Conservation (phyloP, 1,284 basidiomycete species). For the Salmacisia buchloeana region DNA sequence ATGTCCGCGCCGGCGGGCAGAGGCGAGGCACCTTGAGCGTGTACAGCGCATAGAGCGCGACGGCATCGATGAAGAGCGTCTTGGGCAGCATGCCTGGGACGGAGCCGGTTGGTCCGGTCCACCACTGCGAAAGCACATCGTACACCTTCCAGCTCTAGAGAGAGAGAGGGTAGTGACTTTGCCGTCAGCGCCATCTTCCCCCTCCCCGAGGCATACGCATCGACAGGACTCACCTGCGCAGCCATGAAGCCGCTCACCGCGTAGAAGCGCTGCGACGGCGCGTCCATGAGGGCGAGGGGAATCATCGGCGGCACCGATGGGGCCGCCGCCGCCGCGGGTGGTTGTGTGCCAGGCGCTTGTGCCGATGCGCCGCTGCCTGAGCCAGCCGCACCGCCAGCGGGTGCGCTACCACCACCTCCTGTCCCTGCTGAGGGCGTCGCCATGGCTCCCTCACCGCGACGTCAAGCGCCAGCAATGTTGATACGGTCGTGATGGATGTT, state of each 20-base stretch:
- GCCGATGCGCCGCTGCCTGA: no score
- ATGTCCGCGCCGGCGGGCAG: neutral
- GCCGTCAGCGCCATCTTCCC: conserved; percentile 11
- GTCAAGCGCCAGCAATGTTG: no score
- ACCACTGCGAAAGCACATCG: neutral
- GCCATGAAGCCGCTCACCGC: conserved; percentile 54
- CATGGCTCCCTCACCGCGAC: no score
- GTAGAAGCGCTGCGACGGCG: conserved; percentile 58
- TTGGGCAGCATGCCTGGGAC: conserved; percentile 10
- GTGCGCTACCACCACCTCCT: no score
- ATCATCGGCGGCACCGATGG: conserved; percentile 36
- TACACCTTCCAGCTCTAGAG: conserved; percentile 6
- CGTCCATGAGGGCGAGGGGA: conserved; percentile 48
- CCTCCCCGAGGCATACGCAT: no score
- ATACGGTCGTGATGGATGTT: neutral
- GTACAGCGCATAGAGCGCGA: conserved; percentile 20
- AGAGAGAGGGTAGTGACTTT: neutral
- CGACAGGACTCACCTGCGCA: conserved; percentile 54
- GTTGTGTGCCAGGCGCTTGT: neutral
- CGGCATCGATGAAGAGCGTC: conserved; percentile 18
- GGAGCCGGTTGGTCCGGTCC: neutral
- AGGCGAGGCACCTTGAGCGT: conserved; percentile 8
- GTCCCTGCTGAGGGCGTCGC: no score
- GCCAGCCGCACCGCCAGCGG: no score
- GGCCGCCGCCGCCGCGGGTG: neutral